phyloP scores from a whole-genome alignment of 1,284 basidiomycete species.

The Ceratobasidium sp. region DNA sequence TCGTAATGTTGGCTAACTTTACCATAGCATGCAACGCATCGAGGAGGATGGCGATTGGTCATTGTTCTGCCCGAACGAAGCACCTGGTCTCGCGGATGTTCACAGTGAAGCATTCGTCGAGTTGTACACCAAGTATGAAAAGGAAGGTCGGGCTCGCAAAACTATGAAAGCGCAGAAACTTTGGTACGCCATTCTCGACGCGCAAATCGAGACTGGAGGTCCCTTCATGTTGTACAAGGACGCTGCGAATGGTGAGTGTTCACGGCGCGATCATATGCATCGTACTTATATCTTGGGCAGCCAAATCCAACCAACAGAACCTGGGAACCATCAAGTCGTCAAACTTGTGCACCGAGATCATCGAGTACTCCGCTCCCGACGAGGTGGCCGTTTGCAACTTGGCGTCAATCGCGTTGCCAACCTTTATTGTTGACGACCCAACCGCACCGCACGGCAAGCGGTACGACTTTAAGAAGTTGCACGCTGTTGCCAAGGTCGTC shows the following conservation, averaged over 20 bases:
- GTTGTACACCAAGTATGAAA: slow-evolving; percentile 90
- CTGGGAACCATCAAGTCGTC: slow-evolving; percentile 99
- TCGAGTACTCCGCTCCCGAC: slow-evolving; percentile 97
- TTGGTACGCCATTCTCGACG: slow-evolving; percentile 97
- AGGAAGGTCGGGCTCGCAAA: slow-evolving; percentile 87
- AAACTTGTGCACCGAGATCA: slow-evolving; percentile 98
- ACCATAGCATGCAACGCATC: slow-evolving; percentile 86
- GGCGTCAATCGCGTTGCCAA: slow-evolving; percentile 94
- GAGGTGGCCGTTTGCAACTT: slow-evolving; percentile 99
- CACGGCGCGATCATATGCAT: background rate
- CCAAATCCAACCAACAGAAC: slow-evolving; percentile 98
- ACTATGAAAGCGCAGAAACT: slow-evolving; percentile 95
- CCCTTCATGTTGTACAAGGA: slow-evolving; percentile 99
- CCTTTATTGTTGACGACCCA: slow-evolving; percentile 73
- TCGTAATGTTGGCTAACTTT: slow-evolving; percentile 4
- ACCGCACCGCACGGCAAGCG: slow-evolving; percentile 45
- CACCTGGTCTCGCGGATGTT: slow-evolving; percentile 88
- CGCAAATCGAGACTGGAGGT: slow-evolving; percentile 97
- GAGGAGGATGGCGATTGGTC: slow-evolving; percentile 91
- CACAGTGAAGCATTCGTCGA: slow-evolving; percentile 92
- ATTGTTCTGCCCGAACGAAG: slow-evolving; percentile 97
- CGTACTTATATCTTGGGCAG: slow-evolving; percentile 50
- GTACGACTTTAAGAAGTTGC: slow-evolving; percentile 95
- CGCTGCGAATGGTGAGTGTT: slow-evolving; percentile 72
- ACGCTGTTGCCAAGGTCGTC: slow-evolving; percentile 93